Evolutionary conservation across 2,329 filamentous ascomycete genomes (phyloP), one percentile per base, ranked within the genome.

Genomic region (Alternaria triticina): DNA sequence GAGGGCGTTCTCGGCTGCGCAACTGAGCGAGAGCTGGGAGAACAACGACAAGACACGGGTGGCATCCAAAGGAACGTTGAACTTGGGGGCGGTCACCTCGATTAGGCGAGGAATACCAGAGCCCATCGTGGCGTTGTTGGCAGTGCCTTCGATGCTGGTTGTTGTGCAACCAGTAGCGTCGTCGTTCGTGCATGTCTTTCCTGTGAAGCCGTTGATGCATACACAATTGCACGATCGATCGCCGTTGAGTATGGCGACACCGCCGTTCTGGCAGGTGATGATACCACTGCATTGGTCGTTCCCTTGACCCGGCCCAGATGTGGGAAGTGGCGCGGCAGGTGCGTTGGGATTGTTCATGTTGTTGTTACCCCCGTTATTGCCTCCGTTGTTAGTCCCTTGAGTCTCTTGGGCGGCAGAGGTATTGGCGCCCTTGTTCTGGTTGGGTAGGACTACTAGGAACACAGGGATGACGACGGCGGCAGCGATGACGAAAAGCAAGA

Each of bases 121-220:
- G 54, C 96, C 96, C 55, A 97, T 83, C 0, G 94, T 97, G 30
- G 93, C 93, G 55, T 80, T 80, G 45, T 82, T 81, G 11, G 74
- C 72, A 25, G 83, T 78, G 17, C 80, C 78, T 22, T 79, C 68
- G 23, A 83, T 74, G 28, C 76, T 78, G 3, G 83, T 84, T 0
- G 85, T 88, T 7, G 86, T 85, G 71, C 90, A 92, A 50, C 83
- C 84, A 15, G 70, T 73, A 23, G 85, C 81, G 59, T 86, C 85
- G 13, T 83, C 79, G 13, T 80, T 68, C 5, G 79, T 81, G 74
- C 90, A 92, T 15, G 82, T 85, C 2, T 81, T 81, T 22, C 90
- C 90, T 0, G 91, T 94, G 77, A 95, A 98, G 2, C 94, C 93
- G 72, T 96, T 94, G 22, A 90, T 89, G 80, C 95, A 99, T 46